Evolutionary conservation across 2,329 filamentous ascomycete species (phyloP), one percentile per base, ranked within the genome.

Genomic region (Cryoendolithus antarcticus): DNA sequence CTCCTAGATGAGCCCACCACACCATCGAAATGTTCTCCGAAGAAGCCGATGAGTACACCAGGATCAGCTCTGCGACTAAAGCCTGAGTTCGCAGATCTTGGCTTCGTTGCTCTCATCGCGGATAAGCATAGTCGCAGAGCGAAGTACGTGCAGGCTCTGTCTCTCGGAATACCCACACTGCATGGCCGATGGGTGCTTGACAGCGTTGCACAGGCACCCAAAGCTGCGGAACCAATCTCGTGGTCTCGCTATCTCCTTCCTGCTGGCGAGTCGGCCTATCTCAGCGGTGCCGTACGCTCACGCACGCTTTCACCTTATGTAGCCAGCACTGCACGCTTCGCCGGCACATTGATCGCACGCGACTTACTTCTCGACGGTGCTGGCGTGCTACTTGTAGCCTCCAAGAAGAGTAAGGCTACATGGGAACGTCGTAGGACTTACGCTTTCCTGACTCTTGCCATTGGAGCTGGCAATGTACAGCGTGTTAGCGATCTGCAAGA

Each of bases 121-220:
- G 85, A 96, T 53, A 74, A 76, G 4, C 82, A 94, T 57, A 91
- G 83, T 5, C 77, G 89, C 34, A 86, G 86, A 46, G 75, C 79
- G 36, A 98, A 96, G 57, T 95, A 91, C 59, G 83, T 96, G 70
- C 88, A 96, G 62, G 91, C 91, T 0, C 72, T 98, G 2, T 88
- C 91, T 0, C 72, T 98, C 1, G 86, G 85, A 1, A 63, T 98
- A 0, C 91, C 91, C 0, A 94, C 88, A 52, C 68, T 98, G 2
- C 81, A 85, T 4, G 73, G 77, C 4, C 78, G 80, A 39, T 98
- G 91, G 89, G 66, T 93, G 35, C 70, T 74, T 19, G 74, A 82
- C 36, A 94, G 84, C 45, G 59, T 89, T 13, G 44, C 50, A 9
- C n/a, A 35, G 2, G 21, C 39, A 7, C 46, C 41, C 35, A 53